Evolutionary conservation across 2,329 filamentous ascomycete species (phyloP).

Genomic region (Tothia fuscella): DNA sequence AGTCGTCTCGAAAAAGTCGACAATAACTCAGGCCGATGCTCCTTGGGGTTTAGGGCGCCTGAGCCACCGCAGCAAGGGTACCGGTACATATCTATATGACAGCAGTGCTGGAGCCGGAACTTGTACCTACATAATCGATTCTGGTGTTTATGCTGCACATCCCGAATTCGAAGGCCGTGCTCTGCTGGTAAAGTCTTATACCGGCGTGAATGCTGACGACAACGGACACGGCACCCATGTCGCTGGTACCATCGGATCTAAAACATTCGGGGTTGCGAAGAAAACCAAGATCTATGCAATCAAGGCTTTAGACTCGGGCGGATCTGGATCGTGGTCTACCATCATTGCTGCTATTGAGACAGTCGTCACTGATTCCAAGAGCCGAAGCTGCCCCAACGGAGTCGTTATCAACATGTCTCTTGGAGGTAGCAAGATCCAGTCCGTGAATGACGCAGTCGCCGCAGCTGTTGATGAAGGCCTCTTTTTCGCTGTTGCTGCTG

Average conservation of each 20-base stretch:
- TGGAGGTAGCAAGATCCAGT: constrained; percentile 31
- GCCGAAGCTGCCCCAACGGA: constrained; percentile 10
- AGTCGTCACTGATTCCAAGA: constrained; percentile 3
- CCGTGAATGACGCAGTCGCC: constrained; percentile 40
- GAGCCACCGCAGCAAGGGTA: constrained; percentile 15
- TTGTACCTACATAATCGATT: constrained; percentile 27
- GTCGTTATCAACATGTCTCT: constrained; percentile 47
- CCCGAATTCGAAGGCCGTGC: constrained; percentile 20
- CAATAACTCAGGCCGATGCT: not conserved
- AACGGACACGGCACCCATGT: constrained; percentile 56
- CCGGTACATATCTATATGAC: constrained; percentile 21
- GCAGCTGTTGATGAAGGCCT: constrained; percentile 36
- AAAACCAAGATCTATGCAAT: constrained; percentile 43
- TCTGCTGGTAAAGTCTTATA: constrained; percentile 15
- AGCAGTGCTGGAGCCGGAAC: constrained; percentile 21
- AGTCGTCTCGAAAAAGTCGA: not conserved
- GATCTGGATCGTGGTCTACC: constrained; percentile 19
- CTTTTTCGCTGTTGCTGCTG: constrained; percentile 43
- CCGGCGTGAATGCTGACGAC: constrained; percentile 24
- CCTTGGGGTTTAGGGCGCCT: constrained; percentile 9
- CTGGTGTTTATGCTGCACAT: constrained; percentile 20
- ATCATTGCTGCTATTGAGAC: constrained; percentile 3
- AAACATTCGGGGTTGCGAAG: constrained; percentile 52
- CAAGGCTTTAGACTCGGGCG: constrained; percentile 26
- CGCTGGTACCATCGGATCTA: constrained; percentile 48